Percentiles rank a stretch among this genome's conserved stretches.
Evolutionary conservation across 1,284 basidiomycete species (phyloP).

Genomic region (Apiotrichum mycotoxinovorans): DNA sequence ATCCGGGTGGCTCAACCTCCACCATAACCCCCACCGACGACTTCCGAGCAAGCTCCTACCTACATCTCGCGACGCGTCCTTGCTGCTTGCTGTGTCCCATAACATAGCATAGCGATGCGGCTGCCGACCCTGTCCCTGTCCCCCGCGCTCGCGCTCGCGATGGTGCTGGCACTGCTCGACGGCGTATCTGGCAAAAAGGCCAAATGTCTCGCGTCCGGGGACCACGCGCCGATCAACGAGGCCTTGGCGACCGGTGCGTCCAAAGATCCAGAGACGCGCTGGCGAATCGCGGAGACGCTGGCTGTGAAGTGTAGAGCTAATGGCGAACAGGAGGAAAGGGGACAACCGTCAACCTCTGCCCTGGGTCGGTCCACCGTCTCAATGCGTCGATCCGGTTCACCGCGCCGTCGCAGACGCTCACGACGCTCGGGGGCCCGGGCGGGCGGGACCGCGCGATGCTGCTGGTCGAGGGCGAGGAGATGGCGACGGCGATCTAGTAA

Average conservation of each 20-base stretch:
- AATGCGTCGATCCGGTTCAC: constrained; percentile 43
- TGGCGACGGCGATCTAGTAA: constrained; percentile 42
- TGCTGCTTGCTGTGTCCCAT: too few relatives aligned
- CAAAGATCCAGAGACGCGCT: background rate
- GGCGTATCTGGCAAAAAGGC: background rate
- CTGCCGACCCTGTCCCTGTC: too few relatives aligned
- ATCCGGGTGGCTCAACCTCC: too few relatives aligned
- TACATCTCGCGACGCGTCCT: too few relatives aligned
- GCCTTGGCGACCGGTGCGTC: constrained; percentile 37
- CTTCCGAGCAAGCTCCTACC: too few relatives aligned
- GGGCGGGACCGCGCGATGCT: constrained; percentile 42
- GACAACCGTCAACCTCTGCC: constrained; percentile 41
- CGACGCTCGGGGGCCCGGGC: constrained; percentile 37
- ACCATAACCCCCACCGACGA: too few relatives aligned
- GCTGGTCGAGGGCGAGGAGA: constrained; percentile 40
- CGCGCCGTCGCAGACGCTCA: constrained; percentile 39
- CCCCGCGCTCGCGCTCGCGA: too few relatives aligned
- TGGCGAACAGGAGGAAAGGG: constrained; percentile 34
- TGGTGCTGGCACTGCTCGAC: too few relatives aligned
- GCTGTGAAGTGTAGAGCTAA: constrained; percentile 3
- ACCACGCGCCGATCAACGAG: constrained; percentile 41
- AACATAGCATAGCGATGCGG: background rate
- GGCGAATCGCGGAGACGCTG: too few relatives aligned
- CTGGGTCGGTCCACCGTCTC: constrained; percentile 44
- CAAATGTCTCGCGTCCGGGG: constrained; percentile 40